Base-by-base conservation (phyloP, 495 filamentous ascomycete genomes). In the Aspergillus avenaceus region DNA sequence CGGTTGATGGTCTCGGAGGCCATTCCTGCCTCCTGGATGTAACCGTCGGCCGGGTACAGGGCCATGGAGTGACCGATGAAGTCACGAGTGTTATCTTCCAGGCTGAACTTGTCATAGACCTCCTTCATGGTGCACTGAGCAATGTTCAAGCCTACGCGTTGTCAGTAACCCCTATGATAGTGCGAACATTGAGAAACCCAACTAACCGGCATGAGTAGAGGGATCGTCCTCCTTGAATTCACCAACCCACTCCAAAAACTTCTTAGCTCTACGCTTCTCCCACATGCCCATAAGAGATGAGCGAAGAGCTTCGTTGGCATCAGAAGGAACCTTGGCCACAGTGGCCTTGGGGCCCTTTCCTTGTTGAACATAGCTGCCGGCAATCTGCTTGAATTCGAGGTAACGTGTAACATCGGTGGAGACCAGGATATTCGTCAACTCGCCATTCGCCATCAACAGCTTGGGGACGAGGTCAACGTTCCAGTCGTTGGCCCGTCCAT, bases 11-110 rank as follows among this genome's bases (percentile, higher is more conserved):
- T 84, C 62, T 97, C 93, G 57, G 86, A 80, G 36, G 93, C 91
- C 58, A 69, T 67, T 53, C 91, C 91, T 9, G 75, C 70, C 49
- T 77, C 66, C 57, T 78, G 84, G 59, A 96, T 83, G 68, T 97
- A 97, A 37, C 82, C 79, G 66, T 99, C 95, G 42, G 86, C 88
- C 25, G 83, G 81, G 79, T 89, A 97, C 31, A 99, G 80, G 47
- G 95, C 93, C 93, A 99, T 99, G 53, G 91, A 90, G 71, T 99
- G 93, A 41, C 93, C 93, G 63, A 96, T 84, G 65, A 99, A 99
- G 67, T 97, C 95, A 32, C 88, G 85, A 52, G 93, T 99, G 49
- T 83, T 80, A n/a, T 85, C 62, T 67, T 99, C 93, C 52, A 99
- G 83, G 45, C 90, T 84, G 62, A 95, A 99, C 65, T 97, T 96